Percentiles rank a stretch among this genome's conserved stretches.
Evolutionary conservation across 768 basidiomycete species (phyloP).

Genomic region (Leccinum longicurvipes): DNA sequence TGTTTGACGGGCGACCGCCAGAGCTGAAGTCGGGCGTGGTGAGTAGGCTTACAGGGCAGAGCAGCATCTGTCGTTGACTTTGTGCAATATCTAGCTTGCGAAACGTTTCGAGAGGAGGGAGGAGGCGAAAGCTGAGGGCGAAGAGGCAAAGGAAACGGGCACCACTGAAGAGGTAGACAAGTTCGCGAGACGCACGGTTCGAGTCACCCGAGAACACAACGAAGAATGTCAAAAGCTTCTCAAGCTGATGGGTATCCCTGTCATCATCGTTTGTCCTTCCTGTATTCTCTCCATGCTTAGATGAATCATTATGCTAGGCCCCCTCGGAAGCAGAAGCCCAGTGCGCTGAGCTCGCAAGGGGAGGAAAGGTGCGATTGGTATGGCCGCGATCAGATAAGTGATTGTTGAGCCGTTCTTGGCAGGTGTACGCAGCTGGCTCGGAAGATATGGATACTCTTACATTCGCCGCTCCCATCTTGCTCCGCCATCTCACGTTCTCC

Average conservation of each 20-base stretch:
- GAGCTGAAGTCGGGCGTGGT: slow-evolving; percentile 97
- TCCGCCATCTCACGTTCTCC: slow-evolving; percentile 95
- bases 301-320: slow-evolving; percentile 51
- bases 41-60: slow-evolving; percentile 33
- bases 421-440: slow-evolving; percentile 97
- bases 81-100: slow-evolving; percentile 59
- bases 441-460: slow-evolving; percentile 99
- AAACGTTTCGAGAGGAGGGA: slow-evolving; percentile 91
- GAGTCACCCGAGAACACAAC: slow-evolving; percentile 94
- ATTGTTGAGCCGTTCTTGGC: background rate
- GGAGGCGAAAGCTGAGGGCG: slow-evolving; percentile 92
- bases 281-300: background rate
- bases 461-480: slow-evolving; percentile 86
- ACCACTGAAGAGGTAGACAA: slow-evolving; percentile 92
- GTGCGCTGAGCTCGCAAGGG: slow-evolving; percentile 96
- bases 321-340: slow-evolving; percentile 99
- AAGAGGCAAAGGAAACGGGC: slow-evolving; percentile 95
- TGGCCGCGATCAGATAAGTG: background rate
- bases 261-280: slow-evolving; percentile 67
- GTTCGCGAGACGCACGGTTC: slow-evolving; percentile 86
- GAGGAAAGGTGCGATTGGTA: slow-evolving; percentile 67
- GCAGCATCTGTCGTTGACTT: background rate
- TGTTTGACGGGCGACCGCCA: slow-evolving; percentile 98
- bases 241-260: slow-evolving; percentile 94
- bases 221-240: slow-evolving; percentile 89